Evolutionary conservation across 306 rosid genomes (phyloP).

Genomic region (Prunus kanzakura): DNA sequence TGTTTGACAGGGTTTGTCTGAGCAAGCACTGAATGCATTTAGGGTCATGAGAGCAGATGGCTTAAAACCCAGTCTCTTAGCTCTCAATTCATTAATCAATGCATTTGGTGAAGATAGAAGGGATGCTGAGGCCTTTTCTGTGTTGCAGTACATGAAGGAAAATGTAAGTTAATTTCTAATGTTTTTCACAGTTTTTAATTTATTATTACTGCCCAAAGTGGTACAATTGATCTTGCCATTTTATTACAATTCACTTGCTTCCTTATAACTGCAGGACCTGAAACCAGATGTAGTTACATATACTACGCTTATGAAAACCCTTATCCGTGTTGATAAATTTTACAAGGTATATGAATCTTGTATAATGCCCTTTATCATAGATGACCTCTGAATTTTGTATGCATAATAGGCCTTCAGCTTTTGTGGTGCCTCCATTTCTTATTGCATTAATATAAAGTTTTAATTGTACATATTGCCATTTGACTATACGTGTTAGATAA

Average conservation of each 20-base stretch:
- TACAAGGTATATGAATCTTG: conserved; percentile 45
- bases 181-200: not conserved
- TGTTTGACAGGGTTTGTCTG: conserved; percentile 77
- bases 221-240: conserved; percentile 7
- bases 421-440: too few species aligned
- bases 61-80: conserved; percentile 75
- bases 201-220: not conserved
- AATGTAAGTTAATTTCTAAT: conserved; percentile 39
- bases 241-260: conserved; percentile 19
- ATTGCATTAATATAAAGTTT: not conserved
- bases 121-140: conserved; percentile 90
- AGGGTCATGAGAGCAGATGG: conserved; percentile 81
- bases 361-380: conserved; percentile 1
- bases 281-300: conserved; percentile 92
- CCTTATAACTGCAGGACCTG: conserved; percentile 52
- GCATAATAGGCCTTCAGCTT: not conserved
- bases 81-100: conserved; percentile 88
- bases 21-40: conserved; percentile 79
- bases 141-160: conserved; percentile 85
- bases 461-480: not conserved
- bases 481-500: conserved; percentile 5
- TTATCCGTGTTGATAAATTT: conserved; percentile 77
- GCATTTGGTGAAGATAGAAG: conserved; percentile 91
- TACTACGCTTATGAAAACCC: conserved; percentile 92
- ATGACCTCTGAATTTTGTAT: not conserved